Base-by-base conservation (phyloP, 2,329 filamentous ascomycete genomes). In the Bipolaris gigantea region DNA sequence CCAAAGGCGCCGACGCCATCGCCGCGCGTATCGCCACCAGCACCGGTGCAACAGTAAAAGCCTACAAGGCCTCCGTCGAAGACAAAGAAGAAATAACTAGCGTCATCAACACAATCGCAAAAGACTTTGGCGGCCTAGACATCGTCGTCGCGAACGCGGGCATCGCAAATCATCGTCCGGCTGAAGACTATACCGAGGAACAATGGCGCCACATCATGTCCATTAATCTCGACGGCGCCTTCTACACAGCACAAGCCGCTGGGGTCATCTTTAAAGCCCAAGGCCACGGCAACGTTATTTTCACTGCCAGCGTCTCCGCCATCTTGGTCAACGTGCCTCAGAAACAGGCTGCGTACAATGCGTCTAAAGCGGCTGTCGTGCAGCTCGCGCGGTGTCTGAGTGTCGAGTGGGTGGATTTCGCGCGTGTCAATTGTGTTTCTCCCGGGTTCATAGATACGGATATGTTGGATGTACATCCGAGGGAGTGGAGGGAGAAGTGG, bases 401-500 rank as follows among this genome's bases (percentile, higher is more conserved):
- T 15, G 57, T 64, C 19, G 64, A 66, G 40, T 65, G 64, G 64
- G 59, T 61, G 15, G 62, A 65, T 13, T 66, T 66, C 35, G 59
- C 59, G 70, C 85, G 89, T 34, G 89, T 91, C 70, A 92, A 92
- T 83, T 87, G 84, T 75, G 90, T 92, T 76, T 89, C 85, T 15
- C 89, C 89, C n/a, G 89, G 89, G 27, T 92, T 92, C 80, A 92
- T 92, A 88, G 88, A 91, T 79, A 92, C 89, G 8, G 88, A 87
- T 9, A 81, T 60, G 57, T 32, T 60, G 27, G 44, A 49, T 36
- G 44, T 56, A 67, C 60, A 76, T 38, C 69, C 76, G 9, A 67
- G 74, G 44, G 56, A 63, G 38, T 52, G 61, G 51, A 57, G 55
- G 46, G 66, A 73, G 5, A 59, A 64, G 25, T 76, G 75, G 74